Evolutionary conservation across 2,329 filamentous ascomycete genomes (phyloP), one percentile per base, ranked within the genome.

Genomic region (Stachybotrys chartarum): DNA sequence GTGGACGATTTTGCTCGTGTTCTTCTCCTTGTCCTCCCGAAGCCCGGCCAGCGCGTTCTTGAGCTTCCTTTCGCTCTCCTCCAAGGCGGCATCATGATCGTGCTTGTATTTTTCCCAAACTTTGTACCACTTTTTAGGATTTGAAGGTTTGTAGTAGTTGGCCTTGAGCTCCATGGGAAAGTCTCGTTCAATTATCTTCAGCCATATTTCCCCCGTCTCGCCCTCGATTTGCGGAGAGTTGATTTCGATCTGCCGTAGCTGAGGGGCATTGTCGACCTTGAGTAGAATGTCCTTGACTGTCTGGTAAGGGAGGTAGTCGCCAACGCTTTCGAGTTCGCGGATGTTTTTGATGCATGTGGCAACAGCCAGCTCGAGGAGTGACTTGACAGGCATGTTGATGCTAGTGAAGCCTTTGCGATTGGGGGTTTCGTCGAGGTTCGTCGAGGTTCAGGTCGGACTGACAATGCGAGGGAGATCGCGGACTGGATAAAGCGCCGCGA

Each of bases 191-290:
- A 97, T 94, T 64, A 97, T 82, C 31, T 82, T 80, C 47, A 84
- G 72, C 93, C 93, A 97, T 58, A 93, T 75, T 62, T 91, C 87
- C 18, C 75, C 79, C 45, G 85, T 85, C 55, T 88, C 78, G 44
- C 84, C 83, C 58, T 82, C 77, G 53, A 97, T 79, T 60, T 96
- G 90, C 0, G 91, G 89, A 6, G 86, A 92, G 65, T 85, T 84
- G 52, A 79, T 58, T 72, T 97, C 92, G 56, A 97, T 80, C 55
- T 79, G 66, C 64, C 83, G 86, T 35, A 97, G 83, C 68, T 96
- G 91, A 49, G 80, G 73, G 1, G 91, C 85, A 59, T 81, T 87
- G 54, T 88, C 84, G 55, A 97, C 75, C 56, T 85, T 86, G 53
- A 81, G 65, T 35, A 97, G 82, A 46, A 97, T 81, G 1, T 83